These are phyloP conservation scores for Emmonsiellopsis sp. DNA, from an alignment of 2,329 filamentous ascomycete species.

Conservation along the genomic window DNA sequence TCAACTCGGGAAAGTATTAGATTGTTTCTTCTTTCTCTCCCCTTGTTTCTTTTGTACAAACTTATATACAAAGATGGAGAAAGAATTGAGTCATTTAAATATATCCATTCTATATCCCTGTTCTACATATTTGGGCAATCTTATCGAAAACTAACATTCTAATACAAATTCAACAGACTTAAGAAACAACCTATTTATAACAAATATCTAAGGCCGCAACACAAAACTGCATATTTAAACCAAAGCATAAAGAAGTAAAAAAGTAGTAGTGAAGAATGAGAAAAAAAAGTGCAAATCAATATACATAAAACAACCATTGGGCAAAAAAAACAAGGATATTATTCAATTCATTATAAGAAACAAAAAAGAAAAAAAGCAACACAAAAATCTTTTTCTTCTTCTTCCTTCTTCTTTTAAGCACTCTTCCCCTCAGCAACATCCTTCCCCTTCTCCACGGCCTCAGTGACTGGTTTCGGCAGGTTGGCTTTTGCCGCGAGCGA, in stretches of 20 bases:
- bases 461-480: conserved; percentile 14
- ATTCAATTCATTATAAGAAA: neutral
- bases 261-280: too few relatives aligned
- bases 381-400: neutral
- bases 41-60: too few relatives aligned
- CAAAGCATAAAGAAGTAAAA: neutral
- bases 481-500: conserved; percentile 23
- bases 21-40: too few relatives aligned
- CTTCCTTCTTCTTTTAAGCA: neutral
- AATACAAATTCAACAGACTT: too few relatives aligned
- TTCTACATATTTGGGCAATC: too few relatives aligned
- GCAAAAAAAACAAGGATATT: neutral
- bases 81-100: too few relatives aligned
- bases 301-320: conserved; percentile 6
- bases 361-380: neutral
- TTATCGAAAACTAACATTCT: too few relatives aligned
- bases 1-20: too few relatives aligned
- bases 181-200: too few relatives aligned
- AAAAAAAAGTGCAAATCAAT: neutral
- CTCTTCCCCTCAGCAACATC: conserved; percentile 10
- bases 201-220: too few relatives aligned
- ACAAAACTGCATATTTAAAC: neutral
- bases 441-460: conserved; percentile 22
- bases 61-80: too few relatives aligned
- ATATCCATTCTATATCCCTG: too few relatives aligned